Percentiles rank a stretch among this genome's conserved stretches.
phyloP scores from a whole-genome alignment of 1,284 basidiomycete genomes.

The Volvariella surrecta region DNA sequence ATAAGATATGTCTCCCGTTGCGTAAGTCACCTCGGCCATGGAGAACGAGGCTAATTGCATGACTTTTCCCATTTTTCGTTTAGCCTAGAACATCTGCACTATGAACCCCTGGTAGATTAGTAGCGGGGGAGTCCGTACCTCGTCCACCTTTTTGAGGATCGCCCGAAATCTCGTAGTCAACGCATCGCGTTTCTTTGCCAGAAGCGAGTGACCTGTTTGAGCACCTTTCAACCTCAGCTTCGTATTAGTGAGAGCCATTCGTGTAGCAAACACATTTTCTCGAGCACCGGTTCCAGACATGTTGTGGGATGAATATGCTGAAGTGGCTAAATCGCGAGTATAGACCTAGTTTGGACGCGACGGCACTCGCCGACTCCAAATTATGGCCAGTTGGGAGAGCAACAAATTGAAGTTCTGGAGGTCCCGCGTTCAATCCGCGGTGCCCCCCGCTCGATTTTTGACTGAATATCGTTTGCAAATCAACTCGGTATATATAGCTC shows the following conservation, averaged over 20 bases:
- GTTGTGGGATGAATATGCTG: too few relatives aligned
- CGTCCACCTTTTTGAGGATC: conserved; percentile 89
- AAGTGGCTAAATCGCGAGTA: too few relatives aligned
- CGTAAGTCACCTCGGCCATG: conserved; percentile 96
- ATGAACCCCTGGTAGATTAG: conserved; percentile 9
- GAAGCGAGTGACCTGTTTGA: conserved; percentile 93
- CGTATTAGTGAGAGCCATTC: conserved; percentile 92
- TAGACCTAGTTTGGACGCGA: conserved; percentile 12
- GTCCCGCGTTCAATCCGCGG: conserved; percentile 62
- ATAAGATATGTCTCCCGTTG: conserved; percentile 96
- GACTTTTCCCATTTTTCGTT: conserved; percentile 97
- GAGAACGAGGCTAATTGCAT: conserved; percentile 99
- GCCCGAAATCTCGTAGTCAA: conserved; percentile 88
- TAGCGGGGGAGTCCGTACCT: conserved; percentile 43
- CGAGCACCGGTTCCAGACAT: conserved; percentile 89
- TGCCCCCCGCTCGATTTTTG: conserved; percentile 22
- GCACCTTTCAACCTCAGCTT: conserved; percentile 93
- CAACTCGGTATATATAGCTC: too few relatives aligned
- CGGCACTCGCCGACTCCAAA: too few relatives aligned
- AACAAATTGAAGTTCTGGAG: conserved; percentile 71
- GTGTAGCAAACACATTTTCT: conserved; percentile 91
- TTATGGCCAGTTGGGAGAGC: conserved; percentile 79
- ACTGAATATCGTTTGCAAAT: conserved; percentile 1
- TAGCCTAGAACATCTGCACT: conserved; percentile 54
- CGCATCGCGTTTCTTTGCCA: conserved; percentile 97